Evolutionary conservation across 345 rosid species (phyloP).

Genomic region (Aquilaria sinensis): DNA sequence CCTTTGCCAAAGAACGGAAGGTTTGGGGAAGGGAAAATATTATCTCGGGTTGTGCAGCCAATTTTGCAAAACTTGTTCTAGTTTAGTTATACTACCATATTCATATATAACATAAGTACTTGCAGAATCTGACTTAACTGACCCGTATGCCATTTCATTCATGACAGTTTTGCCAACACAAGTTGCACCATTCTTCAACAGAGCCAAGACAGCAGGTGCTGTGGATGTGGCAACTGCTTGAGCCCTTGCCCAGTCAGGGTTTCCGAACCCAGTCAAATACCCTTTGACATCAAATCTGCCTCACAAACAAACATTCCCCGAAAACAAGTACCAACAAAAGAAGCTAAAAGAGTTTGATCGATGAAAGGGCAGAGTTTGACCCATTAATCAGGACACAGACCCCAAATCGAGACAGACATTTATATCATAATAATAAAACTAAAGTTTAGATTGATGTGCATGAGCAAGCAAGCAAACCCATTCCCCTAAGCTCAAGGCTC

Average conservation of each 20-base stretch:
- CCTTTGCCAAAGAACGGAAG: too few species aligned
- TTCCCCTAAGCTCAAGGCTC: background rate
- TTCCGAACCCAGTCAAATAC: slow-evolving; percentile 78
- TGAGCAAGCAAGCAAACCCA: background rate
- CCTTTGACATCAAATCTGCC: slow-evolving; percentile 83
- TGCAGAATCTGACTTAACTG: background rate
- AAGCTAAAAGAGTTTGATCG: background rate
- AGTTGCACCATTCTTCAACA: slow-evolving; percentile 66
- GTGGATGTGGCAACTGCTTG: slow-evolving; percentile 64
- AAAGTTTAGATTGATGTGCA: background rate
- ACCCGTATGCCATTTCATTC: slow-evolving; percentile 99
- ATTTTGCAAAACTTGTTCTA: too few species aligned
- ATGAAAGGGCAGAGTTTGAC: background rate
- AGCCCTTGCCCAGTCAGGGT: slow-evolving; percentile 90
- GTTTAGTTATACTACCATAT: too few species aligned
- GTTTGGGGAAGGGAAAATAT: too few species aligned
- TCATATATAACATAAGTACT: too few species aligned
- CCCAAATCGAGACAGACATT: background rate
- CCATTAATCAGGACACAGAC: background rate
- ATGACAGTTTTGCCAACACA: slow-evolving; percentile 63
- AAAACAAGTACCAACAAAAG: background rate
- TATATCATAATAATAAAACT: background rate
- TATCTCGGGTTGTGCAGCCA: too few species aligned
- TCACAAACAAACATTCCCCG: background rate
- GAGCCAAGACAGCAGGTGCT: slow-evolving; percentile 59